phyloP scores from a whole-genome alignment of 2,329 filamentous ascomycete genomes.

The Didymella arachidicola region DNA sequence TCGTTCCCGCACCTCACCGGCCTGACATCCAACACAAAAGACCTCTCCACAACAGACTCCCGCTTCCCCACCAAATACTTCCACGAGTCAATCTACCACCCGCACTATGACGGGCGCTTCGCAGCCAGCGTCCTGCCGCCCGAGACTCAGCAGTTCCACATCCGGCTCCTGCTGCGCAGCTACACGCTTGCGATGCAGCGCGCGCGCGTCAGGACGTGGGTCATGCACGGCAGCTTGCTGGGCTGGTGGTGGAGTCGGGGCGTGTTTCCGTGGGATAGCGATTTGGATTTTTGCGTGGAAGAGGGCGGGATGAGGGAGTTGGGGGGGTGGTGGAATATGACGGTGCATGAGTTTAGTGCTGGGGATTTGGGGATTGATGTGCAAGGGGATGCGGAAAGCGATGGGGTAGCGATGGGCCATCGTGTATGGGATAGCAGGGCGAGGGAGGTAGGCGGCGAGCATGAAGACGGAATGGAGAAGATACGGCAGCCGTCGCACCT shows the following conservation, averaged over 20 bases:
- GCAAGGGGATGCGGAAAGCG: too few species aligned
- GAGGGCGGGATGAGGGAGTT: constrained; percentile 64
- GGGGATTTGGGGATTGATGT: constrained; percentile 20
- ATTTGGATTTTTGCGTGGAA: constrained; percentile 67
- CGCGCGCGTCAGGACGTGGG: constrained; percentile 67
- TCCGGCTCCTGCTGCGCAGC: constrained; percentile 62
- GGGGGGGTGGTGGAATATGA: constrained; percentile 69
- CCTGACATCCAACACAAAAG: constrained; percentile 22
- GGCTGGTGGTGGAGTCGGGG: constrained; percentile 71
- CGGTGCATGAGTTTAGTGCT: constrained; percentile 55
- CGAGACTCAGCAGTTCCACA: constrained; percentile 57
- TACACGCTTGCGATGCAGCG: constrained; percentile 65
- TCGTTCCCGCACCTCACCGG: constrained; percentile 17
- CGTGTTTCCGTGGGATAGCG: constrained; percentile 69
- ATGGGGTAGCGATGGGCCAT: too few species aligned
- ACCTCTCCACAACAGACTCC: constrained; percentile 26
- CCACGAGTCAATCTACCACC: constrained; percentile 56
- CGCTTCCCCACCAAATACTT: constrained; percentile 43
- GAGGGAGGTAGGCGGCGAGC: too few species aligned
- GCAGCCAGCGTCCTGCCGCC: constrained; percentile 56
- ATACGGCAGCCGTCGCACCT: neutral
- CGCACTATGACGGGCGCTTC: constrained; percentile 66
- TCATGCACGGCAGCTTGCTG: constrained; percentile 68
- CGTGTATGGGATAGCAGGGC: neutral
- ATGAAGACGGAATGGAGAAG: neutral